Conservation (phyloP, 305 asterid species). For the Fraxinus greggii region DNA sequence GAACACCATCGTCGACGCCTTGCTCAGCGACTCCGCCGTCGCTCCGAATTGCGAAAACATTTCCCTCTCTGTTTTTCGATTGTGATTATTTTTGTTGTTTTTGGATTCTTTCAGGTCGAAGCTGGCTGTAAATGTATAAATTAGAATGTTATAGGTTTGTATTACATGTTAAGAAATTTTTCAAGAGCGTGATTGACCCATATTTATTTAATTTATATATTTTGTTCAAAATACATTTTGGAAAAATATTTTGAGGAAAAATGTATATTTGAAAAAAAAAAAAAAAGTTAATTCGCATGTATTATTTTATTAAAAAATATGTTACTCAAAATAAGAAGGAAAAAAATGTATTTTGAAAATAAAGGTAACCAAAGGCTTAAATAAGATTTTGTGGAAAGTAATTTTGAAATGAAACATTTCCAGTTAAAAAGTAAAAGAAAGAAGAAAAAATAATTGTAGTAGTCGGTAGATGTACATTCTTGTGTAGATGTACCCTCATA, state of each 20-base stretch:
- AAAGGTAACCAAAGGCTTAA: no score
- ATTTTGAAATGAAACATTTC: no score
- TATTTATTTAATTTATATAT: no score
- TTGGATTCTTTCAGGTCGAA: neutral
- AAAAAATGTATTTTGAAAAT: no score
- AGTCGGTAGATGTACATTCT: neutral
- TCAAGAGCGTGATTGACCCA: no score
- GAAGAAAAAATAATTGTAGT: neutral
- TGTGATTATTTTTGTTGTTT: neutral
- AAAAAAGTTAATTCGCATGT: no score
- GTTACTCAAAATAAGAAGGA: no score
- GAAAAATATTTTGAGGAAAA: no score
- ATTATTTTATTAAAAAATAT: no score
- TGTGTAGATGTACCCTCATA: no score
- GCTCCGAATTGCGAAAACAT: conserved; percentile 71
- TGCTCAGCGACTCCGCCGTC: conserved; percentile 82
- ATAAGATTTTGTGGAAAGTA: no score
- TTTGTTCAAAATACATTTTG: neutral
- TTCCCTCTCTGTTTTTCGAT: neutral
- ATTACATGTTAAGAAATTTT: neutral
- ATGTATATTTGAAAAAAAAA: neutral
- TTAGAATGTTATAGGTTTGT: neutral
- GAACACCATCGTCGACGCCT: conserved; percentile 86
- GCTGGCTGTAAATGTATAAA: neutral
- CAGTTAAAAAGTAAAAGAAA: no score